Base-by-base conservation (phyloP, 768 basidiomycete genomes). In the Termitomyces sp. region DNA sequence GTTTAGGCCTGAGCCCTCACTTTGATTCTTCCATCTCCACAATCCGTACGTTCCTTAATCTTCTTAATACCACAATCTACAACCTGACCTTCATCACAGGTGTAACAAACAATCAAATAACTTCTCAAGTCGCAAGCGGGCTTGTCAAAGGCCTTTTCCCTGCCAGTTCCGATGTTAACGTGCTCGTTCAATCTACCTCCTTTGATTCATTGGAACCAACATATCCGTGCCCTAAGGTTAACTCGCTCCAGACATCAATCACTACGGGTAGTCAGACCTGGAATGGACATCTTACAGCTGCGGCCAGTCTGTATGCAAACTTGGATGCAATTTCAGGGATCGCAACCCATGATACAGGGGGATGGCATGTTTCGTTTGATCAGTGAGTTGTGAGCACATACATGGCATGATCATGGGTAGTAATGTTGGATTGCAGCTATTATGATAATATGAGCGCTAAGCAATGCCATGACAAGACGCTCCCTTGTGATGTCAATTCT, bases 361-460 rank as follows among this genome's bases (percentile, higher is more conserved):
- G 79, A 3, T 82, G 80, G 80, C 80, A 82, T 64, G 57, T 63
- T 18, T 78, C 75, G 41, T 79, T 81, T 59, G 79, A 81, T 61
- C 79, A 81, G 79, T 80, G 46, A 51, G 76, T 68, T 16, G 7
- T 10, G 9, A n/a, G n/a, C 39, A 20, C 3, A 20, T 41, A 20
- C 18, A 39, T 20, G 8, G 5, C 3, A 20, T 41, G 39, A 20
- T 41, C 18, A 20, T 41, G 8, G 3, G 8, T 41, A 20, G 9
- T 37, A 7, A 46, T 20, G 18, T 7, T 5, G 18, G 4, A 22
- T 44, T 13, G 7, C 53, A 81, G 80, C 58, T 80, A 82, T 59
- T 82, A 78, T 50, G 79, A 82, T 55, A 80, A 81, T 52, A 60
- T 81, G 55, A 79, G 76, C 41, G 79, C 78, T 0, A 81, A 81